A percentile compares a stretch with the other conserved stretches of the same genome.
phyloP scores from a whole-genome alignment of 2,329 filamentous ascomycete species.

The Aphanocladium album region DNA sequence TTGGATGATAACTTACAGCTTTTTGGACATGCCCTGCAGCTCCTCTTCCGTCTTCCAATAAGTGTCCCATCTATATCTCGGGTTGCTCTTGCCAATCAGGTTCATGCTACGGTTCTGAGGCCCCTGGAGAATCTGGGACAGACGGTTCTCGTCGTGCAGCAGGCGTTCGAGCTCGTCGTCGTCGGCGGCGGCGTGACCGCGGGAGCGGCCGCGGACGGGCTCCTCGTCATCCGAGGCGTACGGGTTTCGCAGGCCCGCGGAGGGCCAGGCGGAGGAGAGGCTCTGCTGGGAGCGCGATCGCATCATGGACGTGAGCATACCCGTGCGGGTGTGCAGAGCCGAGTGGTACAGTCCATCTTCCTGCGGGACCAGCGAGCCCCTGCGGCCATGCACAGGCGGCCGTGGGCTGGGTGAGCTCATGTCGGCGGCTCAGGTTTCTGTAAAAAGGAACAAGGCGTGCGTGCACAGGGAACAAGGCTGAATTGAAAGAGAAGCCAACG shows the following conservation, averaged over 20 bases:
- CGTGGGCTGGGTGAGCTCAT: conserved; percentile 14
- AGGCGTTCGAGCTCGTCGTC: conserved; percentile 42
- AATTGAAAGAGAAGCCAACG: too few species aligned
- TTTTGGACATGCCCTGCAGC: conserved; percentile 64
- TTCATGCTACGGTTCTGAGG: conserved; percentile 76
- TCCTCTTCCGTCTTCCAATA: conserved; percentile 82
- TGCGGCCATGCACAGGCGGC: conserved; percentile 19
- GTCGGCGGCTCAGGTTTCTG: background rate
- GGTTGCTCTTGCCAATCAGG: conserved; percentile 83
- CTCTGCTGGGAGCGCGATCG: conserved; percentile 33
- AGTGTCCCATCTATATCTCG: conserved; percentile 76
- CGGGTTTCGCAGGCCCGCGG: background rate
- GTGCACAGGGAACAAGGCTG: background rate
- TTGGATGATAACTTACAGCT: conserved; percentile 50
- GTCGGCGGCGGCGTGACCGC: conserved; percentile 24
- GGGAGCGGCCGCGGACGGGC: conserved; percentile 13
- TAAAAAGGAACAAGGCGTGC: background rate
- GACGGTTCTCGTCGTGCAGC: conserved; percentile 51
- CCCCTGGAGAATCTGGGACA: conserved; percentile 56
- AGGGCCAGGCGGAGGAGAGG: conserved; percentile 23
- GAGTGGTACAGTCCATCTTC: conserved; percentile 28
- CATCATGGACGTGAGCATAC: conserved; percentile 34
- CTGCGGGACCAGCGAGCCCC: conserved; percentile 28
- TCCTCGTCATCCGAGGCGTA: conserved; percentile 19
- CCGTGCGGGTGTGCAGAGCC: conserved; percentile 32